phyloP scores from a whole-genome alignment of 1,284 basidiomycete species.

The Trichosporon sp. region DNA sequence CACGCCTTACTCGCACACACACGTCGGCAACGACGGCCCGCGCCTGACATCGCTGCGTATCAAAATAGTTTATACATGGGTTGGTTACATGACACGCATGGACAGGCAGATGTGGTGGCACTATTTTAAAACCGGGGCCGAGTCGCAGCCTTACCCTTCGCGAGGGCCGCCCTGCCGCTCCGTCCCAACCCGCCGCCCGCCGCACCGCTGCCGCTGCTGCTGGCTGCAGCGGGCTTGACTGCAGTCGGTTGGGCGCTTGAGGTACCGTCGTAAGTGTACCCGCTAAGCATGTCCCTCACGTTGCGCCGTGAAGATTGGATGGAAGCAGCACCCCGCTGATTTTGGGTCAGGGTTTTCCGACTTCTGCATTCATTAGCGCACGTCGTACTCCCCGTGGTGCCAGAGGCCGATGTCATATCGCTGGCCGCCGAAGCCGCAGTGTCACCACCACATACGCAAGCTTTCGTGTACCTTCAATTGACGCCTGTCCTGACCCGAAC shows the following conservation, averaged over 20 bases:
- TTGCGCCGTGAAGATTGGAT: background rate
- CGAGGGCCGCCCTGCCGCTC: background rate
- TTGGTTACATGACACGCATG: background rate
- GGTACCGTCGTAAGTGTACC: background rate
- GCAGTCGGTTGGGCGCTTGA: background rate
- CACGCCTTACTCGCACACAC: background rate
- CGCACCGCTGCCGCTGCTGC: background rate
- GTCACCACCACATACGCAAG: background rate
- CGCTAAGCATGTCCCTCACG: background rate
- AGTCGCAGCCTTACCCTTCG: background rate
- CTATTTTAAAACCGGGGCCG: background rate
- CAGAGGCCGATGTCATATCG: background rate
- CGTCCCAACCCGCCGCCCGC: background rate
- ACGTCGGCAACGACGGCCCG: background rate
- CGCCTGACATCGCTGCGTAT: background rate
- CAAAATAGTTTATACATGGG: background rate
- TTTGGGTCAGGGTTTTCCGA: slow-evolving; percentile 3
- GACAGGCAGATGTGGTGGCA: background rate
- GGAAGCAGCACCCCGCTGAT: background rate
- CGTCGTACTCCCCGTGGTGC: background rate
- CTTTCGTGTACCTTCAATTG: background rate
- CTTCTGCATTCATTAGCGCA: background rate
- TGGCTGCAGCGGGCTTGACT: background rate
- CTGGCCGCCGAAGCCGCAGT: background rate
- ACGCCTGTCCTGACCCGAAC: background rate